Evolutionary conservation across 257 asterid species (phyloP), one percentile per base, ranked within the genome.

Genomic region (Gynochthodes officinalis): DNA sequence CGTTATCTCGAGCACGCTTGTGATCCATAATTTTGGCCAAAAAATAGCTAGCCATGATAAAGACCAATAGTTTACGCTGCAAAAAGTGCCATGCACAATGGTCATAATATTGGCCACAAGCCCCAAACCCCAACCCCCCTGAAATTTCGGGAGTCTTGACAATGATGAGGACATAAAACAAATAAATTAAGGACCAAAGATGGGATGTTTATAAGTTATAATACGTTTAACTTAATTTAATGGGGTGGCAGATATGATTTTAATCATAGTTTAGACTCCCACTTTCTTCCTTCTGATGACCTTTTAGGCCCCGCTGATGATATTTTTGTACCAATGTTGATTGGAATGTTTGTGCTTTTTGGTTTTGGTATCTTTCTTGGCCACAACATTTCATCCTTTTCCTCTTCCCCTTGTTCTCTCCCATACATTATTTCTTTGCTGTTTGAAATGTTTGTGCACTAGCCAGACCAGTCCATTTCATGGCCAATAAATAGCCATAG

Each of bases 241-340:
- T 61, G 28, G 21, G 54, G 19, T 21, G 57, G 60, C 19, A 48
- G 15, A 23, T 21, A 23, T 19, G 37, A 74, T 40, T 75, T 64
- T 71, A 83, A 79, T 86, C 63, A 83, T 77, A 70, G 63, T 76
- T 55, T 69, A 65, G 69, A 67, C 74, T 49, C 28, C 69, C 77
- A 83, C 82, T 77, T 70, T 79, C 81, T 77, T 79, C 64, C 37
- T 40, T 81, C 73, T 84, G 77, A 74, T 70, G 80, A 76, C 86
- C 80, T 84, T 82, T 50, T 65, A 64, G 79, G 68, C 72, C 73
- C 66, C 69, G 32, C 61, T 65, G 60, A 74, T 73, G 59, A 71
- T 55, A 71, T 73, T 82, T 75, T 73, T 80, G 84, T 78, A 74
- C 86, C 57, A 52, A 49, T 19, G 33, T 64, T 69, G 46, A 76